Conservation (phyloP, 2,329 filamentous ascomycete species). For the Trichoderma citrinoviride region DNA sequence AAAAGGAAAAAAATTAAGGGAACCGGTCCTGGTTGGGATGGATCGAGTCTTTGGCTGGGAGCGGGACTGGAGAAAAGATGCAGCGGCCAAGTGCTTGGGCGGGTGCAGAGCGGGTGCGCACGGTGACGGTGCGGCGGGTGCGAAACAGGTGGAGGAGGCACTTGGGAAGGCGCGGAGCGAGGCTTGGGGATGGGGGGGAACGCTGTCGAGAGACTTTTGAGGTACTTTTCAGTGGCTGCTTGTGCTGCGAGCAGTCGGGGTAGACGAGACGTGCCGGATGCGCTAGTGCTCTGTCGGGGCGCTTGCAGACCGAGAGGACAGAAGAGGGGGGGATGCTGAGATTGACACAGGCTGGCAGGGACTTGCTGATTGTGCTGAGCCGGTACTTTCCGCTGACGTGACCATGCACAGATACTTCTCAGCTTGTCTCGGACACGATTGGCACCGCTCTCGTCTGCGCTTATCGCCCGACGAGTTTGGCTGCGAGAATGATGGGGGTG, state of each 20-base stretch:
- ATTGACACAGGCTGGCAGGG: too few species aligned
- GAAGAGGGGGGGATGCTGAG: neutral
- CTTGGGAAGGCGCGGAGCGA: conserved; percentile 3
- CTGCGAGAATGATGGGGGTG: conserved; percentile 1
- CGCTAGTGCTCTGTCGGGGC: conserved; percentile 20
- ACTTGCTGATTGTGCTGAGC: too few species aligned
- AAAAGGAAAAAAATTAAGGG: conserved; percentile 45
- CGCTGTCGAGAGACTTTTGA: too few species aligned
- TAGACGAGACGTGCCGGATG: neutral
- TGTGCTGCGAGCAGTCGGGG: too few species aligned
- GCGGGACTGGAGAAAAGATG: neutral
- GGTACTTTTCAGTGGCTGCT: neutral
- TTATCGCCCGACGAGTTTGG: neutral
- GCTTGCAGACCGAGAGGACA: conserved; percentile 2
- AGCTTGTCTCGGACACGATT: neutral
- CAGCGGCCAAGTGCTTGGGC: too few species aligned
- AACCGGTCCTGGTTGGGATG: conserved; percentile 42
- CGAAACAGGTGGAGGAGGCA: conserved; percentile 11
- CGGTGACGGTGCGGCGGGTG: conserved; percentile 13
- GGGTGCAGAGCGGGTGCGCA: conserved; percentile 9
- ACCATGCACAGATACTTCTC: too few species aligned
- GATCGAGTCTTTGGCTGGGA: conserved; percentile 37
- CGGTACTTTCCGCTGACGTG: too few species aligned
- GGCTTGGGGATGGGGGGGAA: conserved; percentile 27
- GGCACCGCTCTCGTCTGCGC: neutral